These are phyloP conservation scores for Pseudozyma flocculosa DNA, from an alignment of 1,284 basidiomycete genomes.

Conservation along the genomic window DNA sequence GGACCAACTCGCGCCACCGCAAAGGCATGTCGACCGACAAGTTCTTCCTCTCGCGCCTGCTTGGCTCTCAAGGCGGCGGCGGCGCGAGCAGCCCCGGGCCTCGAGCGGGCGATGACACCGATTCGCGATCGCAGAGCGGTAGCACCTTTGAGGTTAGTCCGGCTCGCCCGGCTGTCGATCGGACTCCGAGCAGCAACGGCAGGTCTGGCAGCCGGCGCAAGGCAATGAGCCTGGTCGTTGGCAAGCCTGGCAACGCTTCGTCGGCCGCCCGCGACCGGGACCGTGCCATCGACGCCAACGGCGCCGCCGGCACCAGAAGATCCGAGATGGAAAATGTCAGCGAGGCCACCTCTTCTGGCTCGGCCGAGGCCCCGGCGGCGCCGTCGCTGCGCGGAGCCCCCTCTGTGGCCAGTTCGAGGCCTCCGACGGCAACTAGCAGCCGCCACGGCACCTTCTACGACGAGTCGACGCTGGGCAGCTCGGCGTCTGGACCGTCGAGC, in stretches of 20 bases:
- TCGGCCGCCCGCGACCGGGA: conserved; percentile 27
- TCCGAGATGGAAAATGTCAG: neutral
- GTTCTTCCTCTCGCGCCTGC: conserved; percentile 43
- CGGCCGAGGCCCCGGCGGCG: too few species aligned
- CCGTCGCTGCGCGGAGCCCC: too few species aligned
- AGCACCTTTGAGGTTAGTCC: conserved; percentile 5
- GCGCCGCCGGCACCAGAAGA: neutral
- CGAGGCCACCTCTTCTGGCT: conserved; percentile 10
- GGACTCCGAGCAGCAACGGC: conserved; percentile 18
- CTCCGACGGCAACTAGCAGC: conserved; percentile 5
- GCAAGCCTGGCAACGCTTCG: conserved; percentile 13
- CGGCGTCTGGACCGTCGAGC: conserved; percentile 57
- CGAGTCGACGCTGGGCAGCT: conserved; percentile 31
- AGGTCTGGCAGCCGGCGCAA: conserved; percentile 31
- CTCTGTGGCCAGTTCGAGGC: neutral
- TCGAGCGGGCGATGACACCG: conserved; percentile 1
- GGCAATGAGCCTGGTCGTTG: conserved; percentile 50
- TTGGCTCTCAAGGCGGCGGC: conserved; percentile 19
- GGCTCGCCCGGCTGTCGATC: conserved; percentile 13
- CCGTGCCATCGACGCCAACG: conserved; percentile 8
- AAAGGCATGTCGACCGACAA: conserved; percentile 54
- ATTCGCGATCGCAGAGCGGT: too few species aligned
- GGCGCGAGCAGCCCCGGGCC: conserved; percentile 4
- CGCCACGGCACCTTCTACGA: conserved; percentile 30
- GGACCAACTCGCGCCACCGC: conserved; percentile 29